These are phyloP conservation scores for Talaromyces sp. DNA, from an alignment of 2,329 filamentous ascomycete species.

Conservation along the genomic window DNA sequence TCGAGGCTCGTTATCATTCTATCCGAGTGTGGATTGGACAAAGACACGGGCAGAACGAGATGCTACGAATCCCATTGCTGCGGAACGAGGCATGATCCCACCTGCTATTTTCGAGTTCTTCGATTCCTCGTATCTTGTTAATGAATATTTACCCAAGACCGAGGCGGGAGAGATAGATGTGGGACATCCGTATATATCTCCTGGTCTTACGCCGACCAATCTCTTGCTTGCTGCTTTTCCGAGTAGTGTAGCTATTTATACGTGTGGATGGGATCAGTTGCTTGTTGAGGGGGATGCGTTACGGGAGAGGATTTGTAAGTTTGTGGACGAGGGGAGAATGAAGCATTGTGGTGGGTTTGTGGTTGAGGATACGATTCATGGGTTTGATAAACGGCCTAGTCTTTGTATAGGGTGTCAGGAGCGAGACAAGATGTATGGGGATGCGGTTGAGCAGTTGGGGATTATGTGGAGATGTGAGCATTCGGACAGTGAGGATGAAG, in stretches of 20 bases:
- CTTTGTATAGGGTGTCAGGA: constrained; percentile 15
- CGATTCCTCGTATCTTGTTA: constrained; percentile 19
- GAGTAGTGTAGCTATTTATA: constrained; percentile 21
- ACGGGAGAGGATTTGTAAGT: constrained; percentile 15
- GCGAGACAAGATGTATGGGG: constrained; percentile 21
- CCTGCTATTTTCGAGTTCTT: constrained; percentile 15
- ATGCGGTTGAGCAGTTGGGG: constrained; percentile 21
- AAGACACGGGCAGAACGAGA: constrained; percentile 15
- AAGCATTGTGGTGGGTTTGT: constrained; percentile 16
- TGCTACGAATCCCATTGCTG: constrained; percentile 18
- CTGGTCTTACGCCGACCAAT: constrained; percentile 14
- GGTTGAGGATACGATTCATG: constrained; percentile 21
- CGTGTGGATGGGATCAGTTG: constrained; percentile 27
- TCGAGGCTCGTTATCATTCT: constrained; percentile 19
- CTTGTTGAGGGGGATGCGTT: constrained; percentile 24
- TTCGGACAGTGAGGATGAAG: background rate
- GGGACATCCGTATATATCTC: constrained; percentile 23
- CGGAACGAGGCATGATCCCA: constrained; percentile 14
- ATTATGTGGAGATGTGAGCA: constrained; percentile 18
- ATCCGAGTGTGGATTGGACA: constrained; percentile 22
- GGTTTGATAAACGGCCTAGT: constrained; percentile 26
- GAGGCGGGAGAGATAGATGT: constrained; percentile 13
- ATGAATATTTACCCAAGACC: constrained; percentile 10
- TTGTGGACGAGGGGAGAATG: constrained; percentile 17
- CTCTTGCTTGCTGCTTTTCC: constrained; percentile 17